These are phyloP conservation scores for Prasinococcaceae sp. DNA, from an alignment of 139 green algal genomes.

Conservation along the genomic window DNA sequence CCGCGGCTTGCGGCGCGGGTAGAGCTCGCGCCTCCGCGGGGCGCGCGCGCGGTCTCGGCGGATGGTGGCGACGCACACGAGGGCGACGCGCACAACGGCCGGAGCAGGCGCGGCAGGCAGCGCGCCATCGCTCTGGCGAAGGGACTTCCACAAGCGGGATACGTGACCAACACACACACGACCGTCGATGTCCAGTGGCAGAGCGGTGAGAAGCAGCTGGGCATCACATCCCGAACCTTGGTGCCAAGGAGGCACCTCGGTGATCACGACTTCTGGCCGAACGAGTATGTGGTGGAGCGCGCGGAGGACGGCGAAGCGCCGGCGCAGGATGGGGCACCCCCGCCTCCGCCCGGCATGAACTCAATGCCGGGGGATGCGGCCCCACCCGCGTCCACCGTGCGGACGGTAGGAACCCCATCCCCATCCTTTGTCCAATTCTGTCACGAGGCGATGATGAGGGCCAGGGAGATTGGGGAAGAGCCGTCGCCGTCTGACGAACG, in stretches of 20 bases:
- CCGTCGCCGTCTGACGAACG: too few species aligned
- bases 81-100: too few species aligned
- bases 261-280: constrained; percentile 37
- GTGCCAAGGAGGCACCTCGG: constrained; percentile 27
- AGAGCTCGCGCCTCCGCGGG: too few species aligned
- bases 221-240: constrained; percentile 8
- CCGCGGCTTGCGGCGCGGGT: too few species aligned
- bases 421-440: too few species aligned
- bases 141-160: not conserved
- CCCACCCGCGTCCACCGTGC: too few species aligned
- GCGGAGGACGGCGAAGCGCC: constrained; percentile 7
- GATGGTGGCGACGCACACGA: not conserved
- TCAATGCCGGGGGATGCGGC: not conserved
- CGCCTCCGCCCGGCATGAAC: constrained; percentile 1
- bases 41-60: too few species aligned
- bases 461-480: too few species aligned
- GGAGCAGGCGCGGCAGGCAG: too few species aligned
- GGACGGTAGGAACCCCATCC: too few species aligned
- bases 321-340: not conserved
- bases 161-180: constrained; percentile 17
- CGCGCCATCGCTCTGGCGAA: too few species aligned
- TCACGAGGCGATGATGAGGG: too few species aligned
- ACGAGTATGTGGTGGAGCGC: constrained; percentile 26
- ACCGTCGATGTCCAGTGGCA: constrained; percentile 32
- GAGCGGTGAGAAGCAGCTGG: constrained; percentile 10